Conservation (phyloP, 345 rosid species). For the Noccaea caerulescens region DNA sequence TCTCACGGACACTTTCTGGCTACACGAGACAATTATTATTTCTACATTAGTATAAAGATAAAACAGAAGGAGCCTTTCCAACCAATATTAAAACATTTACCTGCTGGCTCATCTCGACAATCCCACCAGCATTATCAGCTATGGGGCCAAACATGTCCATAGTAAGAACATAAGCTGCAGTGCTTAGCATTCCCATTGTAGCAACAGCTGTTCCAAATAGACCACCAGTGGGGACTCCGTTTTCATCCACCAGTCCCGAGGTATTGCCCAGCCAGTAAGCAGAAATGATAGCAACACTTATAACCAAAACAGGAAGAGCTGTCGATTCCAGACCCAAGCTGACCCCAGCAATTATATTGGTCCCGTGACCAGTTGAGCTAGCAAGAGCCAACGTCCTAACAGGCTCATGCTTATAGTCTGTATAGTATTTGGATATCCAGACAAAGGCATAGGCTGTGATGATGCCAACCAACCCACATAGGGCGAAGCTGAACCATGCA, state of each 20-base stretch:
- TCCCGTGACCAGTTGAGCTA: slow-evolving; percentile 98
- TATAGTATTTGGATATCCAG: slow-evolving; percentile 93
- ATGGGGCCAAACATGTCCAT: slow-evolving; percentile 99
- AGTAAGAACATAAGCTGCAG: slow-evolving; percentile 97
- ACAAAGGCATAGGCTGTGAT: slow-evolving; percentile 92
- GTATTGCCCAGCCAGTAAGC: slow-evolving; percentile 96
- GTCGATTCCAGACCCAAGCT: slow-evolving; percentile 99
- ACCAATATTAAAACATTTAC: too few species aligned
- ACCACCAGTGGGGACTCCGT: slow-evolving; percentile 87
- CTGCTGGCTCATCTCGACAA: slow-evolving; percentile 99
- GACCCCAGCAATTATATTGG: slow-evolving; percentile 97
- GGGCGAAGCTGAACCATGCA: slow-evolving; percentile 94
- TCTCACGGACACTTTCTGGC: slow-evolving; percentile 98
- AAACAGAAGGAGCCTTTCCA: slow-evolving; percentile 10
- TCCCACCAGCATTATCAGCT: slow-evolving; percentile 99
- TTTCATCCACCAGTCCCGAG: slow-evolving; percentile 91
- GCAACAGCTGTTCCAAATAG: slow-evolving; percentile 99
- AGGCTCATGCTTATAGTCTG: slow-evolving; percentile 98
- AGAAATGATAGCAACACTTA: slow-evolving; percentile 77
- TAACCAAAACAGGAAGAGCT: slow-evolving; percentile 92
- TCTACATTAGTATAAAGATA: slow-evolving; percentile 8
- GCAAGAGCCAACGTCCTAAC: slow-evolving; percentile 92
- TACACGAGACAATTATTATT: slow-evolving; percentile 40
- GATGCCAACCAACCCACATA: slow-evolving; percentile 97
- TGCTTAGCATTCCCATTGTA: slow-evolving; percentile 99